phyloP scores from a whole-genome alignment of 768 basidiomycete genomes.

The Dioszegia crocea region DNA sequence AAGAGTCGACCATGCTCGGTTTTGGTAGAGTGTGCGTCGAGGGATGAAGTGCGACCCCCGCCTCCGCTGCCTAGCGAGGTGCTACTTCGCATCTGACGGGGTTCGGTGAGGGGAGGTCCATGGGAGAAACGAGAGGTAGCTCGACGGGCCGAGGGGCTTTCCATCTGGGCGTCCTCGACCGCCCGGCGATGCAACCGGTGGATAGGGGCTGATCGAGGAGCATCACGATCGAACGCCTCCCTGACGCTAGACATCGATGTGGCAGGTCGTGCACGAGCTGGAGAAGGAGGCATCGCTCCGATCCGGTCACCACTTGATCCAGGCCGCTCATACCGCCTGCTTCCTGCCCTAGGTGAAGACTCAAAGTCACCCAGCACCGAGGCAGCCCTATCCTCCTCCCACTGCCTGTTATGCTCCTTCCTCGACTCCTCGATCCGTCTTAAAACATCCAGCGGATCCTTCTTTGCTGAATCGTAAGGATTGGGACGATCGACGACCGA shows the following conservation, averaged over 20 bases:
- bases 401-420: conserved; percentile 25
- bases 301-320: not conserved
- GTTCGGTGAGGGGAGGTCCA: conserved; percentile 21
- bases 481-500: conserved; percentile 27
- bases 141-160: conserved; percentile 18
- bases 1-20: conserved; percentile 43
- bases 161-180: conserved; percentile 17
- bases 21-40: conserved; percentile 11
- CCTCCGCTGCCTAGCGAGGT: conserved; percentile 15
- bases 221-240: conserved; percentile 14
- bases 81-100: conserved; percentile 28
- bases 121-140: conserved; percentile 11
- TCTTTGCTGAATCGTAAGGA: not conserved
- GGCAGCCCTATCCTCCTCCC: conserved; percentile 26
- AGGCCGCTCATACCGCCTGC: not conserved
- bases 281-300: not conserved
- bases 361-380: conserved; percentile 22
- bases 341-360: not conserved
- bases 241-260: conserved; percentile 37
- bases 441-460: conserved; percentile 36
- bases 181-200: conserved; percentile 17
- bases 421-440: conserved; percentile 27
- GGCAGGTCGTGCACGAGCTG: conserved; percentile 18
- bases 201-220: conserved; percentile 28
- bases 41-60: conserved; percentile 10